Evolutionary conservation across 73 alveolate genomes (phyloP).

Genomic region (Stentor roeselii): DNA sequence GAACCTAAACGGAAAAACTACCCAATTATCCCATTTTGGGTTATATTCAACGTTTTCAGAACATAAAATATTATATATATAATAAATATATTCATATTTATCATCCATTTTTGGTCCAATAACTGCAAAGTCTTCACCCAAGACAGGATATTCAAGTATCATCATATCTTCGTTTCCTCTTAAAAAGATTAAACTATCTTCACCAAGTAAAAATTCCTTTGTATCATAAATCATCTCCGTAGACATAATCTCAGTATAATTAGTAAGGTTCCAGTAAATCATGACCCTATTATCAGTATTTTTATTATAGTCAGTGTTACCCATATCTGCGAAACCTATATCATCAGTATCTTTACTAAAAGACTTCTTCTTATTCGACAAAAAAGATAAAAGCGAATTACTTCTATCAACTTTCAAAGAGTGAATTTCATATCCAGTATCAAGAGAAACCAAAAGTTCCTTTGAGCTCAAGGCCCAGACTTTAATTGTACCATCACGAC

Average conservation of each 20-base stretch:
- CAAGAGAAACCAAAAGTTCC: background rate
- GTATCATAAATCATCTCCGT: background rate
- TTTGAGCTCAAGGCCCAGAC: slow-evolving; percentile 8
- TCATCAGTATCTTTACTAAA: too few species aligned
- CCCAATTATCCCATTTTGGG: background rate
- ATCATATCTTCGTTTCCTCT: background rate
- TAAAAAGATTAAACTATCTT: too few species aligned
- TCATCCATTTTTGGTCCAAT: background rate
- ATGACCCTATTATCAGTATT: background rate
- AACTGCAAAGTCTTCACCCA: background rate
- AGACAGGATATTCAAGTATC: background rate
- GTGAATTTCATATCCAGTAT: too few species aligned
- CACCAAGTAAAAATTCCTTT: background rate
- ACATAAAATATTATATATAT: too few species aligned
- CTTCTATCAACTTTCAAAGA: background rate
- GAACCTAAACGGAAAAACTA: background rate
- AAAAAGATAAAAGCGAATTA: too few species aligned
- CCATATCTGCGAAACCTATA: too few species aligned
- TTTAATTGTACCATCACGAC: slow-evolving; percentile 4
- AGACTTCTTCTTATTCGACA: too few species aligned
- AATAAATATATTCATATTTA: background rate
- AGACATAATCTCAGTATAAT: background rate
- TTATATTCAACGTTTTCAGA: background rate
- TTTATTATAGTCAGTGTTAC: too few species aligned
- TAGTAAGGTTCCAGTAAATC: background rate